phyloP scores from a whole-genome alignment of 352 stramenopile species.

The Phytophthora kernoviae region DNA sequence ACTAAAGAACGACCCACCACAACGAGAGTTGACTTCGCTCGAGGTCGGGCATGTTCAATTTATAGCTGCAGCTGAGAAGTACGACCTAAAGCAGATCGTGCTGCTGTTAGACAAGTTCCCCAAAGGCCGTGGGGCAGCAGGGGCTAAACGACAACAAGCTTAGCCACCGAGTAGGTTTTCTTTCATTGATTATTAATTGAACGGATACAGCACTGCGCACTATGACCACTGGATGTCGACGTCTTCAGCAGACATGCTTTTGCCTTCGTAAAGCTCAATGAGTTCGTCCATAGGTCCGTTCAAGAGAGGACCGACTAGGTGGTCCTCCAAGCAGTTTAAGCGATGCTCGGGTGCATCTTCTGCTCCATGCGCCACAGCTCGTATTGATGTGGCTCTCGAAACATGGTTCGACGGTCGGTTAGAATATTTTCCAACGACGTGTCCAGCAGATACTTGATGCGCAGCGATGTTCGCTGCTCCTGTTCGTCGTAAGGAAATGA shows the following conservation, averaged over 20 bases:
- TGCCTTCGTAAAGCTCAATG: constrained; percentile 55
- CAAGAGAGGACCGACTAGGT: constrained; percentile 51
- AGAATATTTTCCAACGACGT: constrained; percentile 61
- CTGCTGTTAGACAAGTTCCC: constrained; percentile 73
- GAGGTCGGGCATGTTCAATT: constrained; percentile 70
- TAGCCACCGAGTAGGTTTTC: not conserved
- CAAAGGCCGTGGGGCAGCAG: constrained; percentile 42
- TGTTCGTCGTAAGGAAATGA: constrained; percentile 58
- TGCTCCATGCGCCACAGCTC: constrained; percentile 77
- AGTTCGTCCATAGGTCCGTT: constrained; percentile 55
- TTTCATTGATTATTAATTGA: not conserved
- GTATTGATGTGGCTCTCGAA: constrained; percentile 51
- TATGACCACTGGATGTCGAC: constrained; percentile 36
- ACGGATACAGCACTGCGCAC: constrained; percentile 9
- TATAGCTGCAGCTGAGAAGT: constrained; percentile 73
- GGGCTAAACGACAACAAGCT: constrained; percentile 19
- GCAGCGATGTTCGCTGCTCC: constrained; percentile 56
- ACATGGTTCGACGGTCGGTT: constrained; percentile 55
- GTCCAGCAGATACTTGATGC: constrained; percentile 66
- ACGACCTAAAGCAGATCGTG: constrained; percentile 73
- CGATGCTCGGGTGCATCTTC: constrained; percentile 55
- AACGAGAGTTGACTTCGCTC: constrained; percentile 38
- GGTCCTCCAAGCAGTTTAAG: constrained; percentile 34
- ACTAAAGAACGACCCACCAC: constrained; percentile 33
- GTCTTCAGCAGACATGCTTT: constrained; percentile 60